These are phyloP conservation scores for Marasmius fiardii DNA, from an alignment of 1,284 basidiomycete species.

Conservation along the genomic window DNA sequence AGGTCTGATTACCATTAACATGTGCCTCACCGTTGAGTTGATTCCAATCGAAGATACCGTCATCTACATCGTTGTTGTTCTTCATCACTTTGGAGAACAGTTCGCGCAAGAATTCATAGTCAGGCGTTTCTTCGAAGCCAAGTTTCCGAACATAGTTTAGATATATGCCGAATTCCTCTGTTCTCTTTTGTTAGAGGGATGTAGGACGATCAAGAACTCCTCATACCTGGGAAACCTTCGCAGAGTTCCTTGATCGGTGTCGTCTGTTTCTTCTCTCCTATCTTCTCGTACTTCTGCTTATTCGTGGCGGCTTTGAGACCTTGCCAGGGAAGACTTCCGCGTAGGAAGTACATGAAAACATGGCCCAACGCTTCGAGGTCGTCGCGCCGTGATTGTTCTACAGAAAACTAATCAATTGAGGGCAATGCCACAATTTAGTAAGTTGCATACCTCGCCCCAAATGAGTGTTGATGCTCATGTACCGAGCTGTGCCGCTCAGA, in stretches of 20 bases:
- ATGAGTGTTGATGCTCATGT: constrained; percentile 98
- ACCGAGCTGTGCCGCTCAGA: constrained; percentile 87
- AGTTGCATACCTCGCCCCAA: constrained; percentile 72
- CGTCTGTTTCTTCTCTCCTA: constrained; percentile 98
- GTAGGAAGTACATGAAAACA: constrained; percentile 97
- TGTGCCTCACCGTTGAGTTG: constrained; percentile 60
- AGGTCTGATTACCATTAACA: constrained; percentile 2
- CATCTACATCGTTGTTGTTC: constrained; percentile 84
- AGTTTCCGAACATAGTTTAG: constrained; percentile 87
- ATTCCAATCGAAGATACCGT: constrained; percentile 91
- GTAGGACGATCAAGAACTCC: constrained; percentile 4
- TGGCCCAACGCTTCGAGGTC: constrained; percentile 94
- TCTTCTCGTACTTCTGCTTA: constrained; percentile 99
- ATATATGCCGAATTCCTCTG: constrained; percentile 88
- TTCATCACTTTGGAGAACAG: constrained; percentile 90
- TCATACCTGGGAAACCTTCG: constrained; percentile 86
- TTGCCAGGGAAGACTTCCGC: constrained; percentile 94
- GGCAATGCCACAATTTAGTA: constrained; percentile 6
- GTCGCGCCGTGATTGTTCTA: constrained; percentile 93
- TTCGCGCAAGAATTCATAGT: constrained; percentile 94
- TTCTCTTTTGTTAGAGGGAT: constrained; percentile 11
- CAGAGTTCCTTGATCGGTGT: constrained; percentile 94
- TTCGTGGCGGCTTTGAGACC: constrained; percentile 96
- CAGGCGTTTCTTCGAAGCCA: constrained; percentile 92
- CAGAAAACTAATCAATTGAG: constrained; percentile 4